Evolutionary conservation across 495 filamentous ascomycete species (phyloP).

Genomic region (Tuber microsphaerosporum): DNA sequence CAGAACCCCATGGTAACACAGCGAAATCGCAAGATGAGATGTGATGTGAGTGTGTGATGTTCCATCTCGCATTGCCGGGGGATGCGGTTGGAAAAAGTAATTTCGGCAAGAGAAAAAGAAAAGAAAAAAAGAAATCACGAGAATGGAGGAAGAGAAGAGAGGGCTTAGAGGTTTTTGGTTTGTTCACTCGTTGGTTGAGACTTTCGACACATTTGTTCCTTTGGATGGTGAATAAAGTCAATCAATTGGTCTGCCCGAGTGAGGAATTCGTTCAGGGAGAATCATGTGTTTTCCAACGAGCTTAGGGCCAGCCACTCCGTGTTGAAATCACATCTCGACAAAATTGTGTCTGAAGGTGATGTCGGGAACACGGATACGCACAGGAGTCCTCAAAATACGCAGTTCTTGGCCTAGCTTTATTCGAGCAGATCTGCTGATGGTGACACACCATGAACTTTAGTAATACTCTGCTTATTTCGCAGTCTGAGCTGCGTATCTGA

Average conservation of each 20-base stretch:
- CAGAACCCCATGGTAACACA: not conserved
- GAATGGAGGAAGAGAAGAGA: not conserved
- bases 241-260: not conserved
- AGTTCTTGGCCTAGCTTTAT: not conserved
- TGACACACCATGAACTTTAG: not conserved
- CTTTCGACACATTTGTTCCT: not conserved
- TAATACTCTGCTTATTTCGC: not conserved
- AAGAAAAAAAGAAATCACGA: not conserved
- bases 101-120: not conserved
- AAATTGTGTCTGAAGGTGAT: not conserved
- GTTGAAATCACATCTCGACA: not conserved
- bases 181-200: not conserved
- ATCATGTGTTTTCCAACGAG: not conserved
- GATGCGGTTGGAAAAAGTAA: constrained; percentile 3
- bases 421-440: not conserved
- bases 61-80: not conserved
- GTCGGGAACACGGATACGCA: not conserved
- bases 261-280: not conserved
- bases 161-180: not conserved
- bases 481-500: not conserved
- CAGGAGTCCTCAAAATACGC: not conserved
- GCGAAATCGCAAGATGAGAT: not conserved
- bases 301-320: not conserved
- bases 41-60: not conserved
- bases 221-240: not conserved